Base-by-base conservation (phyloP, 768 basidiomycete genomes). In the Galerina marginata region DNA sequence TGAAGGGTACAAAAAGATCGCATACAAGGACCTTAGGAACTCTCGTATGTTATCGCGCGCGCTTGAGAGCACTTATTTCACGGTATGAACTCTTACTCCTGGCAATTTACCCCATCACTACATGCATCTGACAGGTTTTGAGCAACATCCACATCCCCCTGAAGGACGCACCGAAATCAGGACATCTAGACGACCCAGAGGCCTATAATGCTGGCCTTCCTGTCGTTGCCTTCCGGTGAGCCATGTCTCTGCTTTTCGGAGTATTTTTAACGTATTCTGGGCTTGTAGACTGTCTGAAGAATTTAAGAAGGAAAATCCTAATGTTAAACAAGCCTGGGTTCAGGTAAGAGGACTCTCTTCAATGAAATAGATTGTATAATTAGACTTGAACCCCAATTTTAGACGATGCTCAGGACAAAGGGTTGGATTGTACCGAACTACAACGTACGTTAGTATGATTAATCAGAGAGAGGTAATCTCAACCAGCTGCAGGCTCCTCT, bases 361-460 rank as follows among this genome's bases (percentile, higher is more conserved):
- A 6, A 39, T 10, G 16, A n/a, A 9, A n/a, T n/a, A 9, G 16
- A 39, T 11, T 10, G 39, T 1, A 36, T 43, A 5, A 48, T 37
- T 45, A 33, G 29, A 33, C 29, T 7, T 33, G 29, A 33, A 33
- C 20, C 45, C 9, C 36, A 12, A 37, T 26, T 25, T 9, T 62
- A 83, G 75, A 72, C 73, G 29, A 69, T 84, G 65, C 67, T 86
- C 26, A 74, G 81, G 47, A 74, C 73, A 9, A 84, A 84, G 63
- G 83, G 85, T 2, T 87, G 86, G 86, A 86, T 87, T 55, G 83
- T 86, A 1, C 84, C 86, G 9, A 86, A 86, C 68, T 87, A 87
- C 65, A 75, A 77, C 43, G 80, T 77, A 58, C n/a, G 50, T 56
- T 47, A 16, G 38, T 48, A 26, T 44, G 15, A 6, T 26, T 37